phyloP scores from a whole-genome alignment of 1,284 basidiomycete species.

The Ceratobasidium sp. region DNA sequence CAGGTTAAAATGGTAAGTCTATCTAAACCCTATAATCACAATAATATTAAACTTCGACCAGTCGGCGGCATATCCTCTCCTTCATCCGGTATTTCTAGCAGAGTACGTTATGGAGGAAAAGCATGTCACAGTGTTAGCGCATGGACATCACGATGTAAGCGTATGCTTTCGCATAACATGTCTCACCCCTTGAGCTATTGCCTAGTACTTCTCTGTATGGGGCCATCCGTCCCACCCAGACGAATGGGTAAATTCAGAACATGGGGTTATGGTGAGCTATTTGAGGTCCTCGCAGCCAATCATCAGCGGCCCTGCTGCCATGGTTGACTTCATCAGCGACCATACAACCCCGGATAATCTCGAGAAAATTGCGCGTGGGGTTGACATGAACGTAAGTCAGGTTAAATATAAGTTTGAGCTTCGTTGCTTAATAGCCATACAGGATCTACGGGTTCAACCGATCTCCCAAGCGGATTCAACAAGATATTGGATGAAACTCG shows the following conservation, averaged over 20 bases:
- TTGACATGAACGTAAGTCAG: constrained; percentile 31
- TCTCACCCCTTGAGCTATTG: neutral
- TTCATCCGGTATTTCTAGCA: constrained; percentile 61
- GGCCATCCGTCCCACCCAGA: constrained; percentile 27
- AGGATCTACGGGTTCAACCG: constrained; percentile 32
- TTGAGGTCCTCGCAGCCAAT: constrained; percentile 2
- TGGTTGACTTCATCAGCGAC: neutral
- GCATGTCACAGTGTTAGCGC: constrained; percentile 27
- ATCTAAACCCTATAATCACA: neutral
- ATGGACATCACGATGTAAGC: constrained; percentile 37
- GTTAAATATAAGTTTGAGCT: no score
- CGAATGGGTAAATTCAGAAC: constrained; percentile 10
- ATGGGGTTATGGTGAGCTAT: constrained; percentile 18
- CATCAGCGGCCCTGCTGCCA: constrained; percentile 8
- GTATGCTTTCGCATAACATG: neutral
- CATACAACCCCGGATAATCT: constrained; percentile 11
- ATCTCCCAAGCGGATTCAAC: constrained; percentile 28
- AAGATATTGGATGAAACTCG: constrained; percentile 30
- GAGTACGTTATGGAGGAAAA: constrained; percentile 53
- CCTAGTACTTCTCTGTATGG: constrained; percentile 34
- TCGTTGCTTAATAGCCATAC: neutral
- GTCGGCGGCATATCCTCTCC: constrained; percentile 60
- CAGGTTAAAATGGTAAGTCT: constrained; percentile 54
- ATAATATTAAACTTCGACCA: constrained; percentile 17
- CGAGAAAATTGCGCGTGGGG: constrained; percentile 9